Base-by-base conservation (phyloP, 192 early-diverging fungal genomes). In the Entomortierella lignicola region DNA sequence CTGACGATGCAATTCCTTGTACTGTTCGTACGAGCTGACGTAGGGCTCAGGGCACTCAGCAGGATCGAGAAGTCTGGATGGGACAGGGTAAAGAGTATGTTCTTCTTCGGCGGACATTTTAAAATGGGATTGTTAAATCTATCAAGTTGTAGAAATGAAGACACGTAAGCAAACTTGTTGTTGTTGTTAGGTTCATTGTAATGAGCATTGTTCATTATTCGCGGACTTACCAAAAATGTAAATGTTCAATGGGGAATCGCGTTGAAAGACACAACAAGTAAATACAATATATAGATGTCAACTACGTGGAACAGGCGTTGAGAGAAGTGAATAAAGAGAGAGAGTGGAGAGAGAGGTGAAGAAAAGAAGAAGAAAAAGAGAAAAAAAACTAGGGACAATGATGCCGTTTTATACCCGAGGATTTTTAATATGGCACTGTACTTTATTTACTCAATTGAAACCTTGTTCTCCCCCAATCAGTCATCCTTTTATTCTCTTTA, bases 1-100 rank as follows among this genome's bases (percentile, higher is more conserved):
- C 80, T 95, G 86, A 69, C 92, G 86, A 84, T 94, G 93, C 81
- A 94, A 69, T 31, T 87, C 68, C 83, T 91, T 81, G 89, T 99
- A 99, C 80, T 95, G 73, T 60, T 92, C 92, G 77, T 89, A 82
- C 53, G 88, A 89, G 52, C 86, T 74, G 71, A 96, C 83, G 80
- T 90, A 90, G 60, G 95, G 94, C 70, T 84, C 88, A 27, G 89
- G 90, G 71, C 69, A 80, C 47, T 83, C 68, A 10, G 72, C 23
- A 12, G 80, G 18, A 70, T 89, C 79, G 42, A 88, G 84, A 18
- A 95, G 89, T 74, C 94, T 85, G 55, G 83, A 80, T 31, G 91
- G 94, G 34, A 91, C 87, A 42, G 81, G 85, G 69, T 30, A 66
- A 20, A 66, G 32, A 55, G 62, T 70, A 23, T 69, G 25, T 30